Evolutionary conservation across 2,329 filamentous ascomycete species (phyloP).

Genomic region (Dactylellina haptotyla): DNA sequence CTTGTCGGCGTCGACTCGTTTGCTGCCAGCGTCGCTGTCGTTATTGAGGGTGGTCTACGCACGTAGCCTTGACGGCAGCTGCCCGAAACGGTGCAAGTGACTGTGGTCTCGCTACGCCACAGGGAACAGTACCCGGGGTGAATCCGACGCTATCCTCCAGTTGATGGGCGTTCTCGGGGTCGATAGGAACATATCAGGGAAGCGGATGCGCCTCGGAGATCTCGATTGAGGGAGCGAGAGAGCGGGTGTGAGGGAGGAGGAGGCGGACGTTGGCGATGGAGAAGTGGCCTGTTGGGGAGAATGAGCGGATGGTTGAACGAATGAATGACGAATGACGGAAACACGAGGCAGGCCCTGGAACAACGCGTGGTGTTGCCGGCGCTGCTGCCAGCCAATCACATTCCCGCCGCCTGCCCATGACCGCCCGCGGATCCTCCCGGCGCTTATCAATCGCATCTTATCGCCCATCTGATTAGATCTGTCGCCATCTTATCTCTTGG

Average conservation of each 20-base stretch:
- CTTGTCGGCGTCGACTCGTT: too few species aligned
- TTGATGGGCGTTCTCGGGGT: constrained; percentile 6
- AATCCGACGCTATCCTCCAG: constrained; percentile 28
- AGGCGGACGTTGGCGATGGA: not conserved
- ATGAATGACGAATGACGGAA: constrained; percentile 47
- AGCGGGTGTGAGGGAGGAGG: constrained; percentile 17
- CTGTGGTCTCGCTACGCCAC: constrained; percentile 4
- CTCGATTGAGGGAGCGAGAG: not conserved
- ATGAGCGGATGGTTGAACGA: constrained; percentile 16
- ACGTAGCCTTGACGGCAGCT: constrained; percentile 24
- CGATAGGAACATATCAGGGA: constrained; percentile 35
- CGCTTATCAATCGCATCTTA: constrained; percentile 30
- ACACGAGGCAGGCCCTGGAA: constrained; percentile 37
- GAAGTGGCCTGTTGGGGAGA: constrained; percentile 18
- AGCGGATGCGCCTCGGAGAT: not conserved
- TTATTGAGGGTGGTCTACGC: constrained; percentile 16
- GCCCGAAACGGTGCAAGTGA: constrained; percentile 20
- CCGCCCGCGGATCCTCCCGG: too few species aligned
- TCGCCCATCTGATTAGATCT: too few species aligned
- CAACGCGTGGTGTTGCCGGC: constrained; percentile 38
- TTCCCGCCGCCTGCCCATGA: not conserved
- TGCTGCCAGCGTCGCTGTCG: too few species aligned
- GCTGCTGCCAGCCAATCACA: constrained; percentile 35
- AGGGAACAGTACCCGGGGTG: constrained; percentile 18
- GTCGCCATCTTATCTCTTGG: constrained; percentile 43